phyloP scores from a whole-genome alignment of 1,139 yeast species.

The Debaryomyces singareniensis region DNA sequence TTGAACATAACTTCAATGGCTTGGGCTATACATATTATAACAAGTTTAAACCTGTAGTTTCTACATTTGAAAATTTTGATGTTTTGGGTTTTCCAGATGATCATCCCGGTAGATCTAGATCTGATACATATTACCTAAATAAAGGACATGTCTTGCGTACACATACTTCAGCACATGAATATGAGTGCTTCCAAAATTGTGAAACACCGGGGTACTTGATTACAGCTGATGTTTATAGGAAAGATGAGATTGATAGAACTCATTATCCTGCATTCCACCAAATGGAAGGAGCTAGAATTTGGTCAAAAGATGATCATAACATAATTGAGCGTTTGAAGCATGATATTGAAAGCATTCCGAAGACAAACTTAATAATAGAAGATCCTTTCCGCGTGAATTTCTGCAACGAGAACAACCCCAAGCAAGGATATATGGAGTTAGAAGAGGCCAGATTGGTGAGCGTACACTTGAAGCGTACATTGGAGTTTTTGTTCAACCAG shows the following conservation, averaged over 20 bases:
- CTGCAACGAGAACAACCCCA: constrained; percentile 62
- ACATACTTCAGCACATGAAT: constrained; percentile 96
- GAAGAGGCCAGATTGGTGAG: constrained; percentile 64
- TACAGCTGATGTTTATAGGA: constrained; percentile 91
- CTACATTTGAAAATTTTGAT: constrained; percentile 81
- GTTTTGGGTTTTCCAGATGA: constrained; percentile 84
- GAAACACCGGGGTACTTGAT: constrained; percentile 85
- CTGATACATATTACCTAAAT: constrained; percentile 90
- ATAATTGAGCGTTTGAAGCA: constrained; percentile 37
- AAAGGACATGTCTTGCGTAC: constrained; percentile 69
- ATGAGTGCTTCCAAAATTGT: constrained; percentile 63
- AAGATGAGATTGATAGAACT: constrained; percentile 92
- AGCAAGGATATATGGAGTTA: constrained; percentile 68
- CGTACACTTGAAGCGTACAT: constrained; percentile 74
- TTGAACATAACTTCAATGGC: constrained; percentile 60
- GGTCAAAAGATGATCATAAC: constrained; percentile 50
- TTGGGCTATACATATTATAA: constrained; percentile 77
- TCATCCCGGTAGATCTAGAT: constrained; percentile 89
- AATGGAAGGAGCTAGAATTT: constrained; percentile 91
- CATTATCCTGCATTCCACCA: constrained; percentile 98
- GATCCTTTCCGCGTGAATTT: constrained; percentile 51
- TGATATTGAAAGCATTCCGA: constrained; percentile 65
- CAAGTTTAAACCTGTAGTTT: constrained; percentile 77
- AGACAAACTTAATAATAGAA: constrained; percentile 65
- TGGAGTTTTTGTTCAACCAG: constrained; percentile 76